phyloP scores from a whole-genome alignment of 139 green algal genomes.

The Spirogloea muscicola region DNA sequence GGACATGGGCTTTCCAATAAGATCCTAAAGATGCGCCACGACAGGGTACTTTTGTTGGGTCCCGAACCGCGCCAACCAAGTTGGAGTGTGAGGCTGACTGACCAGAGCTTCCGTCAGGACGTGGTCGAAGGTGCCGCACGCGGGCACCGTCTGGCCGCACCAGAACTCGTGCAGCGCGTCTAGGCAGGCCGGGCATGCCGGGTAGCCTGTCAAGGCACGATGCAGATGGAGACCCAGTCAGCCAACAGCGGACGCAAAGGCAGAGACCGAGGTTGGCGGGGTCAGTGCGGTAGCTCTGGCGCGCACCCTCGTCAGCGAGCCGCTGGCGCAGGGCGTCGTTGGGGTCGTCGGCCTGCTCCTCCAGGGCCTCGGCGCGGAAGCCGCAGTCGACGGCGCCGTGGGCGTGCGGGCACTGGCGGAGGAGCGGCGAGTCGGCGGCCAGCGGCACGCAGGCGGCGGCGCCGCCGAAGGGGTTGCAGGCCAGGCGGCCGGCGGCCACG shows the following conservation, averaged over 20 bases:
- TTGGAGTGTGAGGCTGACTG: too few relatives aligned
- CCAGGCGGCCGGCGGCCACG: background rate
- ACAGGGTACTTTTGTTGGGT: too few relatives aligned
- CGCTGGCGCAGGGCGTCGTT: background rate
- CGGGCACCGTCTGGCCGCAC: conserved; percentile 33
- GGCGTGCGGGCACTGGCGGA: background rate
- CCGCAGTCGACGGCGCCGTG: conserved; percentile 26
- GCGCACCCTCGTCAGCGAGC: conserved; percentile 13
- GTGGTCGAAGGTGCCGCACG: conserved; percentile 35
- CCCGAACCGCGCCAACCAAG: too few relatives aligned
- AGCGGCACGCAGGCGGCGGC: background rate
- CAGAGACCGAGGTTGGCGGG: too few relatives aligned
- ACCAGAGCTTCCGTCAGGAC: conserved; percentile 29
- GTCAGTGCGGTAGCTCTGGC: too few relatives aligned
- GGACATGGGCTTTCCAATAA: too few relatives aligned
- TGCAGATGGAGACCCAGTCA: background rate
- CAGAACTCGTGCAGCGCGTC: conserved; percentile 23
- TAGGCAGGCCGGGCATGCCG: conserved; percentile 12
- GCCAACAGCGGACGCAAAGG: background rate
- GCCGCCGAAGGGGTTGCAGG: conserved; percentile 31
- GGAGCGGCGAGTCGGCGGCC: background rate
- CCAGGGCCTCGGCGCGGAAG: conserved; percentile 6
- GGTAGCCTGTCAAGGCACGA: conserved; percentile 3
- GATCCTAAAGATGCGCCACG: too few relatives aligned
- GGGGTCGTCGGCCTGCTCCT: conserved; percentile 10